Evolutionary conservation across 768 basidiomycete species (phyloP), one percentile per base, ranked within the genome.

Genomic region (Cystobasidium tubakii): DNA sequence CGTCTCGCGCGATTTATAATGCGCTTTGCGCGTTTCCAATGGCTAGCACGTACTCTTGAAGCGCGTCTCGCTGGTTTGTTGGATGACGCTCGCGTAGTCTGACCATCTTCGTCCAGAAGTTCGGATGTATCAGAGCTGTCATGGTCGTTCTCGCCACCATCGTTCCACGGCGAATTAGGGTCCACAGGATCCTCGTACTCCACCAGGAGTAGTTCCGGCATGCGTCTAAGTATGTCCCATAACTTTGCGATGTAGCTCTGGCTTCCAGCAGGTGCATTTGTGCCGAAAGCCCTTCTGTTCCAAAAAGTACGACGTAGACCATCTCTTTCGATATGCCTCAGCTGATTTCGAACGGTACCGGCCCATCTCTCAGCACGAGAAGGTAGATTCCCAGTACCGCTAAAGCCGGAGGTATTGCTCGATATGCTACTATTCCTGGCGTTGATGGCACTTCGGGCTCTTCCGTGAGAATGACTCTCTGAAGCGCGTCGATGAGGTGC

Each of bases 121-220:
- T 67, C 50, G 7, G 27, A 23, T 10, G 66, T 67, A 53, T 67
- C 66, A 9, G 39, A 67, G 17, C n/a, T 31, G 46, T 67, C 66
- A 13, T 50, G 43, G 7, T 44, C 42, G 23, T 23, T n/a, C 10
- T 25, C 44, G 6, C 27, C 25, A 53, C 33, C 43, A 12, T 27
- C 29, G 12, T 67, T 10, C 66, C 66, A 67, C 1, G 53, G 42
- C 10, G 44, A 50, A 31, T 25, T n/a, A 10, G 39, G 13, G 15
- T 31, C 50, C 13, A 53, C 25, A 29, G 66, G 50, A 53, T 67
- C 66, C 31, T 67, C 66, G 44, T 50, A 50, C 44, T 67, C 66
- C n/a, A 67, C 66, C 1, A 29, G 42, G 2, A 67, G 44, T 17
- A 67, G 27, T 17, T 67, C 66, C 10, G 66, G 66, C 29, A 67